These are phyloP conservation scores for Triangularia verruculosa DNA, from an alignment of 2,329 filamentous ascomycete genomes.

Conservation along the genomic window DNA sequence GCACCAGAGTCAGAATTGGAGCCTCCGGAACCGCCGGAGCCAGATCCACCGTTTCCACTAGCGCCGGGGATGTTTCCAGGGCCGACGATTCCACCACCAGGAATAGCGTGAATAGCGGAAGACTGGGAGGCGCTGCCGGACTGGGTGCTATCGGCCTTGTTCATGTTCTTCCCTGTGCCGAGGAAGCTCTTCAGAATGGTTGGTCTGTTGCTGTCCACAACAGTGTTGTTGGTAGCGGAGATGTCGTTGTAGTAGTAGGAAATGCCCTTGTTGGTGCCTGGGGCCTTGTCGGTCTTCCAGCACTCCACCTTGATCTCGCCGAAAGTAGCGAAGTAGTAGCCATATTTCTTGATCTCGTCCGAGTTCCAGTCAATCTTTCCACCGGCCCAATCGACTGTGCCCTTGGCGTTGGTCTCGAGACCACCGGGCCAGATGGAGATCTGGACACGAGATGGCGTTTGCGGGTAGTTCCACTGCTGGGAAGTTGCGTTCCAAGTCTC, in stretches of 20 bases:
- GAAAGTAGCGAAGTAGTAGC: conserved; percentile 86
- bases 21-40: conserved; percentile 13
- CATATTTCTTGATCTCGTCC: conserved; percentile 73
- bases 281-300: conserved; percentile 61
- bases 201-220: conserved; percentile 69
- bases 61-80: conserved; percentile 17
- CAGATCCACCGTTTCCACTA: conserved; percentile 22
- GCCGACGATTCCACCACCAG: conserved; percentile 32
- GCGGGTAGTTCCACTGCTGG: conserved; percentile 82
- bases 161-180: conserved; percentile 77
- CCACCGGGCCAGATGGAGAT: conserved; percentile 96
- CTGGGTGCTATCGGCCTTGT: conserved; percentile 37
- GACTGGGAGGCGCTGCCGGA: conserved; percentile 15
- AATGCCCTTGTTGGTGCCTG: conserved; percentile 66
- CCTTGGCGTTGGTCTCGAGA: conserved; percentile 70
- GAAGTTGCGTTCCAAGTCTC: conserved; percentile 84
- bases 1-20: neutral
- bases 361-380: conserved; percentile 85
- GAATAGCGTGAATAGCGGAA: conserved; percentile 26
- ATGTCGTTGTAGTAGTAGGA: conserved; percentile 73
- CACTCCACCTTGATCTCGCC: conserved; percentile 78
- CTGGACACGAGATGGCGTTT: conserved; percentile 87
- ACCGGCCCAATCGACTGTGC: conserved; percentile 89
- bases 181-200: conserved; percentile 76
- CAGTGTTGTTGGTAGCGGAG: conserved; percentile 69